These are phyloP conservation scores for Cystobasidium onofrii DNA, from an alignment of 768 basidiomycete genomes.

Conservation along the genomic window DNA sequence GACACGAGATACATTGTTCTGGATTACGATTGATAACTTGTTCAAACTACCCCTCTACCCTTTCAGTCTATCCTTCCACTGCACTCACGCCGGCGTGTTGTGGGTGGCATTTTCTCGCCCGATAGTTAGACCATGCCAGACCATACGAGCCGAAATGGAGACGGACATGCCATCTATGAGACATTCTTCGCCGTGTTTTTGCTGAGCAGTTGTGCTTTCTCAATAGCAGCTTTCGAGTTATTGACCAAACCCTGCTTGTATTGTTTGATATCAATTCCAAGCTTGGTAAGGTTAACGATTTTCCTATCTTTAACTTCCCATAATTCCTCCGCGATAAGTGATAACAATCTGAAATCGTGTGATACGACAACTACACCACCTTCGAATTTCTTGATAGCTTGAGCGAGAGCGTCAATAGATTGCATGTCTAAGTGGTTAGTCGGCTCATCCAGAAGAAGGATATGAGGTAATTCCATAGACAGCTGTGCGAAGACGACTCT, in stretches of 20 bases:
- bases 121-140: too few species aligned
- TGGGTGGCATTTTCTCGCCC: too few species aligned
- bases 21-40: neutral
- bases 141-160: too few species aligned
- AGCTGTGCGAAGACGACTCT: conserved; percentile 94
- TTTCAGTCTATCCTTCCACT: too few species aligned
- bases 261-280: conserved; percentile 80
- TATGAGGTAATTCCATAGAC: conserved; percentile 94
- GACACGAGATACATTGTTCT: neutral
- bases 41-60: too few species aligned
- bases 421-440: conserved; percentile 91
- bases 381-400: conserved; percentile 90
- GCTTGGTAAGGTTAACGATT: conserved; percentile 82
- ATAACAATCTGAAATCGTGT: conserved; percentile 97
- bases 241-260: conserved; percentile 61
- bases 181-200: conserved; percentile 3
- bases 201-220: conserved; percentile 32
- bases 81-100: too few species aligned
- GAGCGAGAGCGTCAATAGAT: conserved; percentile 90
- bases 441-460: conserved; percentile 85
- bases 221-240: conserved; percentile 28
- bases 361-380: conserved; percentile 99
- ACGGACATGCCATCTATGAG: neutral
- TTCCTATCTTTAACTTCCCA: conserved; percentile 97
- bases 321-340: conserved; percentile 94